Evolutionary conservation across 2,329 filamentous ascomycete genomes (phyloP).

Genomic region (Laburnicola sp.): DNA sequence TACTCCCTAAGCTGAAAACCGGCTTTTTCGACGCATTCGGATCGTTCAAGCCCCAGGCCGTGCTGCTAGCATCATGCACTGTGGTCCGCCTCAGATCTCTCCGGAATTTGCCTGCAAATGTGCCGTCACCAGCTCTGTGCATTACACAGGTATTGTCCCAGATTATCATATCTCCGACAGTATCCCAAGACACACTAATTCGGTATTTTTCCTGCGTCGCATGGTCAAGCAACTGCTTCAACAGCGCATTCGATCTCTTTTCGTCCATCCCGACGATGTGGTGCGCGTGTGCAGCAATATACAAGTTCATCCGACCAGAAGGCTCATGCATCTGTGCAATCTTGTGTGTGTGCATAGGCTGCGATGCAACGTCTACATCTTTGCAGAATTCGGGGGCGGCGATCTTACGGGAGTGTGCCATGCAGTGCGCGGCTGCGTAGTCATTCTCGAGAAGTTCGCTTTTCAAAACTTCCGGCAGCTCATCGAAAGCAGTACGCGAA

Average conservation of each 20-base stretch:
- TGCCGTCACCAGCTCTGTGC: conserved; percentile 56
- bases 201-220: conserved; percentile 53
- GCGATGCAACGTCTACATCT: conserved; percentile 47
- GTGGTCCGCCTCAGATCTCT: conserved; percentile 61
- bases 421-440: conserved; percentile 32
- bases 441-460: conserved; percentile 22
- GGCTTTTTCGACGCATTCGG: conserved; percentile 5
- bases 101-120: conserved; percentile 52
- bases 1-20: conserved; percentile 8
- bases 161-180: conserved; percentile 50
- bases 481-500: conserved; percentile 34
- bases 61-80: conserved; percentile 52
- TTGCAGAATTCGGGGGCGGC: conserved; percentile 55
- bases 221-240: conserved; percentile 51
- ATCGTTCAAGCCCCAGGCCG: conserved; percentile 24
- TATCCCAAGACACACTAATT: conserved; percentile 52
- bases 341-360: conserved; percentile 50
- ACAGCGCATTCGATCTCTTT: conserved; percentile 41
- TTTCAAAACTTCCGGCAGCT: conserved; percentile 28
- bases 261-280: conserved; percentile 39
- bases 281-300: conserved; percentile 53
- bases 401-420: conserved; percentile 57
- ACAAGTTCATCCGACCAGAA: conserved; percentile 57
- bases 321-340: conserved; percentile 57
- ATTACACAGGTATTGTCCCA: conserved; percentile 58